Conservation (phyloP, 495 filamentous ascomycete species). For the Melanomma pulvis-pyrius region DNA sequence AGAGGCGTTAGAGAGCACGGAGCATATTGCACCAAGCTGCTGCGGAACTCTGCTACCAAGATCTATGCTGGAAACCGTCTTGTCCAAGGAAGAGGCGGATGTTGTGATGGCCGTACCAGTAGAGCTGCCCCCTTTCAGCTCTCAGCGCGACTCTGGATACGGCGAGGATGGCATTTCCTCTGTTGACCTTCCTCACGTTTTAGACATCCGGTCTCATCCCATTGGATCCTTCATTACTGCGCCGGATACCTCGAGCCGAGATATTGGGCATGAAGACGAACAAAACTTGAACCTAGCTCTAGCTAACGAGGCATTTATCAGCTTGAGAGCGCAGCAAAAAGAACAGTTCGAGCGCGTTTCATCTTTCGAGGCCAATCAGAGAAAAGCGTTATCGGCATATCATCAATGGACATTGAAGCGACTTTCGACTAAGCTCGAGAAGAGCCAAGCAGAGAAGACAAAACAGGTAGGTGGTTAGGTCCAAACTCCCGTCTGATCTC, state of each 20-base stretch:
- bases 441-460: constrained; percentile 14
- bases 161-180: constrained; percentile 20
- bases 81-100: constrained; percentile 26
- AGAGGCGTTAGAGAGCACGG: constrained; percentile 18
- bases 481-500: background rate
- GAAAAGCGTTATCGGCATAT: constrained; percentile 23
- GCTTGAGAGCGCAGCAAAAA: constrained; percentile 22
- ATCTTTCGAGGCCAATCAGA: constrained; percentile 30
- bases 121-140: background rate
- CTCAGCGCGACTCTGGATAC: constrained; percentile 15
- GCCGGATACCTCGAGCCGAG: constrained; percentile 1
- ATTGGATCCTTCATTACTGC: constrained; percentile 2
- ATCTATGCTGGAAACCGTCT: constrained; percentile 16
- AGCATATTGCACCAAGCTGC: constrained; percentile 15
- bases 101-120: background rate
- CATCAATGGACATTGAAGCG: constrained; percentile 14
- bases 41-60: constrained; percentile 22
- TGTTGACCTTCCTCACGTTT: constrained; percentile 2
- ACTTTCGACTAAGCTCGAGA: constrained; percentile 17
- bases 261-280: constrained; percentile 1
- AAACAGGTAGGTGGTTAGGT: constrained; percentile 22
- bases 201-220: background rate
- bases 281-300: constrained; percentile 14
- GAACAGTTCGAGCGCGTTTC: constrained; percentile 30
- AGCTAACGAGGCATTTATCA: constrained; percentile 19